Base-by-base conservation (phyloP, 768 basidiomycete species). In the Holtermanniella nyarrowii region DNA sequence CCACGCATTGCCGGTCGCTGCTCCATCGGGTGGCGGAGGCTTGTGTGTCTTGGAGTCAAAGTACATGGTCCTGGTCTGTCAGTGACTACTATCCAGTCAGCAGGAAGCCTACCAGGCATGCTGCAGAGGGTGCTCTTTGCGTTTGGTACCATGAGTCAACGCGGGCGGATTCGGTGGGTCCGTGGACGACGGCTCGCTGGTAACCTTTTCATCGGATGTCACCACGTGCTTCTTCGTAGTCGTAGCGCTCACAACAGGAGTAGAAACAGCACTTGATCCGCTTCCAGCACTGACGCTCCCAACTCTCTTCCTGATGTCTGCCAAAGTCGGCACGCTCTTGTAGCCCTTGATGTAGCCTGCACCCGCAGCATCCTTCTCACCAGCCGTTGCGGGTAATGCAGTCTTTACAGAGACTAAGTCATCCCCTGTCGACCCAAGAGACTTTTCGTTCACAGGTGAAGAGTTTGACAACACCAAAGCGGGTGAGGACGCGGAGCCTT, bases 31-130 rank as follows among this genome's bases (percentile, higher is more conserved):
- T 13, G 53, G 46, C 18, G 3, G 84, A 79, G 50, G 74, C 76
- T 70, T 84, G 84, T 54, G 62, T 22, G 61, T 52, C 75, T 91
- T 93, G 21, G 83, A 79, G 66, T 95, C 90, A 71, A 88, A 87
- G 71, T 81, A 95, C 55, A 93, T 77, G 12, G 86, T 90, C 89
- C 88, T 89, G 62, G 43, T 44, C 22, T 39, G 22, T 50, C 41
- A 31, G 43, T 37, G 26, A 49, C 41, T 46, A n/a, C 22, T 51
- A 47, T 42, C 40, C n/a, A 46, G 5, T 49, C 4, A 11, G 49
- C 13, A 55, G 25, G 3, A 25, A 14, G 72, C 80, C 51, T 51
- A 88, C 87, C 89, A 93, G 39, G 80, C 69, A 69, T 83, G 85
- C 63, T 88, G 85, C 22, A 93, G 74, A 4, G 88, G 88, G 67